phyloP scores from a whole-genome alignment of 2,329 filamentous ascomycete species.

The Colletotrichum magnum region DNA sequence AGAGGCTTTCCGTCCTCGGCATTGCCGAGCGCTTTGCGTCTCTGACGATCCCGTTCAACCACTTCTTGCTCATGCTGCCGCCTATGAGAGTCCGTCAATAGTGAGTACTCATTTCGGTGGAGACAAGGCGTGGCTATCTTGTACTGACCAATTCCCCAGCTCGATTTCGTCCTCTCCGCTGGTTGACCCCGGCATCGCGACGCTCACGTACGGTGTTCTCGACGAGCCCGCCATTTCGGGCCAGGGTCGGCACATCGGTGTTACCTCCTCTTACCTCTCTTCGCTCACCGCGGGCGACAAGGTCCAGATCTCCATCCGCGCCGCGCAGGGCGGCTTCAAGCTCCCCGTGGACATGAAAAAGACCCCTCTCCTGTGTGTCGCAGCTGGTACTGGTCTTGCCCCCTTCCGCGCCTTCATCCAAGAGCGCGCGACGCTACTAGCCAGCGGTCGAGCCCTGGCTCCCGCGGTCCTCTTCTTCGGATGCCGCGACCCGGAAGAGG shows the following conservation, averaged over 20 bases:
- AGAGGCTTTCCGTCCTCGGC: slow-evolving; percentile 71
- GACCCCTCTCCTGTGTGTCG: slow-evolving; percentile 86
- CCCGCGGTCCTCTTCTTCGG: slow-evolving; percentile 64
- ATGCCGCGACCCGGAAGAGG: slow-evolving; percentile 59
- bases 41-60: slow-evolving; percentile 68
- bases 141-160: slow-evolving; percentile 39
- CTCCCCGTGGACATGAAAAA: slow-evolving; percentile 91
- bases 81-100: slow-evolving; percentile 66
- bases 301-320: slow-evolving; percentile 64
- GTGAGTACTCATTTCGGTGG: slow-evolving; percentile 20
- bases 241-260: slow-evolving; percentile 68
- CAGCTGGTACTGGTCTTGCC: slow-evolving; percentile 95
- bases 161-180: slow-evolving; percentile 80
- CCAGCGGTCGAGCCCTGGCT: slow-evolving; percentile 53
- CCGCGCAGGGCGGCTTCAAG: slow-evolving; percentile 72
- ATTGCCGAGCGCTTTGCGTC: slow-evolving; percentile 70
- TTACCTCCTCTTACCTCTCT: slow-evolving; percentile 73
- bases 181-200: slow-evolving; percentile 65
- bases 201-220: slow-evolving; percentile 75
- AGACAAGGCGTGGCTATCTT: background rate
- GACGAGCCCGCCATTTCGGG: slow-evolving; percentile 64
- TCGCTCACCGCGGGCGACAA: slow-evolving; percentile 59
- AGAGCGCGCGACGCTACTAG: slow-evolving; percentile 82
- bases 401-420: slow-evolving; percentile 99
- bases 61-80: slow-evolving; percentile 75